Percentiles rank a stretch among this genome's conserved stretches.
These are phyloP conservation scores for Candida dubliniensis DNA, from an alignment of 1,139 yeast species.

Conservation along the genomic window DNA sequence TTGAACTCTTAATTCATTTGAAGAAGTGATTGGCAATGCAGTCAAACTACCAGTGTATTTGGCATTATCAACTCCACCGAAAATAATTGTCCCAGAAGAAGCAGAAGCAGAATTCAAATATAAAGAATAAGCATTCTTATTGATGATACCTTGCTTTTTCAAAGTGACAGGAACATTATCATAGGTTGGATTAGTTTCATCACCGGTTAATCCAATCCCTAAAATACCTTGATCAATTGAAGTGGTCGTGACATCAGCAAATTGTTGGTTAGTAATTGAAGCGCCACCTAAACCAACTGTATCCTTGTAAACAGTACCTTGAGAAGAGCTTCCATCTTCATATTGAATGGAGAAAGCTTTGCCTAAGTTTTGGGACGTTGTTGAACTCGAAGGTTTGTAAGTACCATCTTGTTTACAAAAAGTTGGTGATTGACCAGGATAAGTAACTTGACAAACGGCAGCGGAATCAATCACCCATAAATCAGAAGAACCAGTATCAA, in stretches of 20 bases:
- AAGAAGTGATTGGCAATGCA: conserved; percentile 8
- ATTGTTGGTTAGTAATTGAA: conserved; percentile 12
- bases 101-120: conserved; percentile 27
- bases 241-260: conserved; percentile 17
- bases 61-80: conserved; percentile 32
- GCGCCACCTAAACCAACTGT: conserved; percentile 15
- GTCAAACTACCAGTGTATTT: conserved; percentile 25
- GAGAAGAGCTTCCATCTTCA: conserved; percentile 27
- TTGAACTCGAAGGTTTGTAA: conserved; percentile 8
- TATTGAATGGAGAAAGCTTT: conserved; percentile 11
- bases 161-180: conserved; percentile 33
- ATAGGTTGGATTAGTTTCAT: conserved; percentile 17
- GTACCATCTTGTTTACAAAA: conserved; percentile 7
- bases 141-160: conserved; percentile 45
- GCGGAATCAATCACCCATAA: conserved; percentile 29
- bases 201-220: conserved; percentile 22
- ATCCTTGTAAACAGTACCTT: conserved; percentile 59
- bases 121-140: conserved; percentile 39
- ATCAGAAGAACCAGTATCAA: conserved; percentile 34
- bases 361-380: conserved; percentile 8
- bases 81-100: conserved; percentile 23
- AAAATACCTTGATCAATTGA: conserved; percentile 18
- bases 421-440: background rate
- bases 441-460: conserved; percentile 16
- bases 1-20: conserved; percentile 1